Base-by-base conservation (phyloP, 371 early-diverging fungal species). In the Dichotomocladium elegans region DNA sequence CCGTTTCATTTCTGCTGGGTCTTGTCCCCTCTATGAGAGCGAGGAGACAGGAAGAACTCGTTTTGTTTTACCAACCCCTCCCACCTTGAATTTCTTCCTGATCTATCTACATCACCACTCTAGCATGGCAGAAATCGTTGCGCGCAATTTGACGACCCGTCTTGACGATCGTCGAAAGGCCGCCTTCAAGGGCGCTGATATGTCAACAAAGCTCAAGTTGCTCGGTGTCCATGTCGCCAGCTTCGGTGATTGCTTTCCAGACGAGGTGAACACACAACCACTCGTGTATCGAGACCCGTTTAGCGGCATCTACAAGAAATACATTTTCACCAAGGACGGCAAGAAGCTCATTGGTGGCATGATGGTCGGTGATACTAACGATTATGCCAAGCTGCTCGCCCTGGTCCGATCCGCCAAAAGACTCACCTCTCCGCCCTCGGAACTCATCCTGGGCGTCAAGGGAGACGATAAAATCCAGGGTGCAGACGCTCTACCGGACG, bases 151-250 rank as follows among this genome's bases (percentile, higher is more conserved):
- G 28, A 65, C 78, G 12, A 57, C 69, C 0, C 47, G 53, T 17
- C 49, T 35, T 12, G 12, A 51, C 10, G 58, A 51, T 33, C 47
- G 28, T 40, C 60, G 41, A 34, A 61, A 51, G 63, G 55, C 46
- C 4, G 17, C 42, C 3, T 87, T 86, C 59, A 77, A 56, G 7
- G 75, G 79, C n/a, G 73, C 79, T 29, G 87, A 87, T 56, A 70
- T 82, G 72, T 82, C 82, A n/a, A 81, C 87, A 15, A 86, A 86
- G 60, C 72, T 87, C 21, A 87, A 87, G 42, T 64, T 87, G 51
- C 48, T 85, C 49, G 87, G 87, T 11, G 79, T 87, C 29, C 75
- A 86, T 55, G 87, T 87, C 11, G 87, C 87, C 14, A 79, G 80
- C 43, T 87, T 87, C 67, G 87, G 87, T 22, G 72, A 86, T 48